A percentile compares a stretch with the other conserved stretches of the same genome.
These are phyloP conservation scores for Acanthamoeba lenticulata DNA, from an alignment of 208 protist genomes.

Conservation along the genomic window DNA sequence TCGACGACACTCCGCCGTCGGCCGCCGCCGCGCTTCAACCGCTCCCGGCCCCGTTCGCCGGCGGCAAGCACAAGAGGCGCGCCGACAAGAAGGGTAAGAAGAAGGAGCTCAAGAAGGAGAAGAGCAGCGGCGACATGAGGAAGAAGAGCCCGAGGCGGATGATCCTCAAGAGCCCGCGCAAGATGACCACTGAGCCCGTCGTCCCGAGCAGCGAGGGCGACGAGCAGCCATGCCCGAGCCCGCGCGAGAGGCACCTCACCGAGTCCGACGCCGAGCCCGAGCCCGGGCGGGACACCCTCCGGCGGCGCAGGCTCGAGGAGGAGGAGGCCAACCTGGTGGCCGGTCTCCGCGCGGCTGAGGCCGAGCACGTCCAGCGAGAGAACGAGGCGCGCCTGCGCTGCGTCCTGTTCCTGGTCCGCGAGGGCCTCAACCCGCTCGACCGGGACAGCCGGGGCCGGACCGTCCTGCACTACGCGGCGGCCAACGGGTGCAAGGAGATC, in stretches of 20 bases:
- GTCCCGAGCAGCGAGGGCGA: background rate
- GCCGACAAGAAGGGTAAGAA: background rate
- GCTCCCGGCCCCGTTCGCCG: background rate
- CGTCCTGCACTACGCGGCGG: background rate
- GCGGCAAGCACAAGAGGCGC: background rate
- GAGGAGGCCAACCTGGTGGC: background rate
- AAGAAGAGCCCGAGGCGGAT: slow-evolving; percentile 7
- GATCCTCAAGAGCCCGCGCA: slow-evolving; percentile 32
- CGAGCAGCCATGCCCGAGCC: background rate
- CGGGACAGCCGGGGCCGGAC: background rate
- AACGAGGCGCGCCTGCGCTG: background rate
- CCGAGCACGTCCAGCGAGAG: background rate
- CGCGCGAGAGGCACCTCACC: background rate
- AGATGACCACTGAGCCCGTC: background rate
- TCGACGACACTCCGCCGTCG: background rate
- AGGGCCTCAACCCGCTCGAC: background rate
- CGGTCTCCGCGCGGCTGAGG: background rate
- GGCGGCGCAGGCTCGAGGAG: background rate
- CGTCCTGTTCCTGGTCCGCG: background rate
- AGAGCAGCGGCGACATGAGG: background rate
- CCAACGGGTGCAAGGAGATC: background rate
- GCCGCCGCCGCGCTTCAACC: background rate
- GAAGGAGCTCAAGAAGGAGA: slow-evolving; percentile 46
- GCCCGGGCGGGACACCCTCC: background rate
- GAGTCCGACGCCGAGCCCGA: background rate